Evolutionary conservation across 371 early-diverging fungal species (phyloP).

Genomic region (Mortierella sp.): DNA sequence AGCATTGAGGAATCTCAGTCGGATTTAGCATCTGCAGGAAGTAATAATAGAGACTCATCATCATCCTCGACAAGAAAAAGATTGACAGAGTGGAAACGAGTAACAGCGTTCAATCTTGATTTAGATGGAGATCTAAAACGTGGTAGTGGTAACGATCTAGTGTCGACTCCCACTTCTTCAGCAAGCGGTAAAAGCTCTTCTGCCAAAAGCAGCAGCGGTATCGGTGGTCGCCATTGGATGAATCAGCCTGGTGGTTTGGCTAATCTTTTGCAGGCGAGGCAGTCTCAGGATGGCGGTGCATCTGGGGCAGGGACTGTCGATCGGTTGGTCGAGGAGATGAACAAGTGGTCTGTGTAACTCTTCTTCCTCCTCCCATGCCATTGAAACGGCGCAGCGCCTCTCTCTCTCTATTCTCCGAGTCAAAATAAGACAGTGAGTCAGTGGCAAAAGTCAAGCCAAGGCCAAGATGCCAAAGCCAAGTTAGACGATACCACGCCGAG

Average conservation of each 20-base stretch:
- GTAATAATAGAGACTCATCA: neutral
- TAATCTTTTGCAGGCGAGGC: constrained; percentile 23
- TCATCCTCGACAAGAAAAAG: neutral
- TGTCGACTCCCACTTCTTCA: too few relatives aligned
- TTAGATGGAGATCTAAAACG: neutral
- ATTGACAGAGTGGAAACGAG: constrained; percentile 26
- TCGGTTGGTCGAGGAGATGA: constrained; percentile 51
- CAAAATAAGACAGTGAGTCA: too few relatives aligned
- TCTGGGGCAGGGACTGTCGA: constrained; percentile 22
- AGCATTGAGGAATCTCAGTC: neutral
- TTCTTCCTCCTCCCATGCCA: too few relatives aligned
- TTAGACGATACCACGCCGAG: too few relatives aligned
- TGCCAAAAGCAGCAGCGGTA: neutral
- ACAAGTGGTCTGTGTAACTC: constrained; percentile 44
- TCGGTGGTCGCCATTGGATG: constrained; percentile 24
- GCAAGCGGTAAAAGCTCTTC: neutral
- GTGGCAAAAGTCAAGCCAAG: too few relatives aligned
- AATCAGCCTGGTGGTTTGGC: constrained; percentile 38
- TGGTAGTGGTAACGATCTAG: neutral
- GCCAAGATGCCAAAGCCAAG: too few relatives aligned
- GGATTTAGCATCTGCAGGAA: neutral
- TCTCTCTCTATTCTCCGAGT: too few relatives aligned
- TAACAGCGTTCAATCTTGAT: constrained; percentile 7
- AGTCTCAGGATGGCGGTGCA: neutral
- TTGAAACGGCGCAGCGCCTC: too few relatives aligned